Evolutionary conservation across 2,329 filamentous ascomycete species (phyloP), one percentile per base, ranked within the genome.

Genomic region (Colletotrichum sp.): DNA sequence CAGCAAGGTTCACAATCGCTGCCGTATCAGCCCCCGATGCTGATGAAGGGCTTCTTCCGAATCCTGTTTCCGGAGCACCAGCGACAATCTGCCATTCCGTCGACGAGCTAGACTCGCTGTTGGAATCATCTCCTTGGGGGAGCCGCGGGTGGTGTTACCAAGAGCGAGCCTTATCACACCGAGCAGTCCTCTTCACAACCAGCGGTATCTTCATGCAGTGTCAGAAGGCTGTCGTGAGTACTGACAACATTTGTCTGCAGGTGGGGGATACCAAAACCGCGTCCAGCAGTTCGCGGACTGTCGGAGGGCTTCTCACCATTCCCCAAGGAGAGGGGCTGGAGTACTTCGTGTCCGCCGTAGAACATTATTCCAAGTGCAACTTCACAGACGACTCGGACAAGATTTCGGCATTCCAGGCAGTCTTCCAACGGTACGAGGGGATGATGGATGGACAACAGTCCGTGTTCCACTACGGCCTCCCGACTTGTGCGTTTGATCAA

Each of bases 181-280:
- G 55, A 18, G 55, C 55, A 26, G n/a, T 58, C 24, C 15, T 58
- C 21, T 58, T 58, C 55, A 28, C 55, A 1, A 18, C 21, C 26
- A 58, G 24, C 26, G 55, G 55, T 3, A 28, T 58, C 13, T 18
- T 58, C 9, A 24, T 58, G 5, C 55, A 58, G 55, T 58, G 55
- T 28, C 55, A 58, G 55, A 28, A 58, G 8, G 55, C 21, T 28
- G n/a, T 58, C 8, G 16, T 28, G 6, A 24, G 26, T 5, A 18
- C 16, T 9, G 24, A 28, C 1, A 24, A 8, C 21, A 1, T 16
- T 6, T 2, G 8, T 16, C 24, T 58, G 1, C 55, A 58, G 4
- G 1, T 1, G 1, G 0, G 8, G 0, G 26, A 18, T 26, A 1
- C 55, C 21, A 58, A 28, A 58, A 24, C 16, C 24, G 55, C 21